Evolutionary conservation across 2,329 filamentous ascomycete species (phyloP), one percentile per base, ranked within the genome.

Genomic region (Coniochaeta prunicola): DNA sequence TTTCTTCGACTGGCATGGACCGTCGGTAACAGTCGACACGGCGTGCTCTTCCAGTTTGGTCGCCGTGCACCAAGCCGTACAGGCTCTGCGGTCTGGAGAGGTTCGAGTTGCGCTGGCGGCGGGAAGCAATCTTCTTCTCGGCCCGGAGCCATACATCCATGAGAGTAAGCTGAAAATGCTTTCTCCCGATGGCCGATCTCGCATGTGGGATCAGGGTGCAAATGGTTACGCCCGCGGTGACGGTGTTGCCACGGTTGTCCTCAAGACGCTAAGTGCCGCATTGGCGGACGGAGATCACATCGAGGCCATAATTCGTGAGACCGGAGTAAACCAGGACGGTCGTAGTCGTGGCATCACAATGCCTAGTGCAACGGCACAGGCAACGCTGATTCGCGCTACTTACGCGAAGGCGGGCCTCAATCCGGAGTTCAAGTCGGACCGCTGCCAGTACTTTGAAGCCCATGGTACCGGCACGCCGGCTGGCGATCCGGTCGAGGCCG

Each of bases 151-250:
- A 38, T 73, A 68, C 61, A 66, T 73, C 2, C 64, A 64, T 4
- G 68, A 70, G 56, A 71, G 70, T 12, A 70, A 69, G 26, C 60
- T 75, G 10, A 65, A 70, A 33, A 75, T 76, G 65, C 62, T 76
- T 0, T 73, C 71, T 9, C 69, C 70, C 1, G 64, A 70, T 1
- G 72, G 73, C 0, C 68, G 67, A 40, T 76, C 69, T 38, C 68
- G 70, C 21, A 73, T 73, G 61, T 82, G 76, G 66, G 80, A 82
- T 61, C 64, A 66, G 0, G 64, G 65, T 9, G 81, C 77, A 0
- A 72, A 80, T 57, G 82, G 82, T 0, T 85, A 83, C 61, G 79
- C 72, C 1, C 71, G 81, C 15, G 81, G 80, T 1, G 81, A 84
- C 60, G 81, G 80, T 2, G 64, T 77, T 17, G 76, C 71, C 0